A percentile compares a stretch with the other conserved stretches of the same genome.
These are phyloP conservation scores for Quercus engelmannii DNA, from an alignment of 306 rosid genomes.

Conservation along the genomic window DNA sequence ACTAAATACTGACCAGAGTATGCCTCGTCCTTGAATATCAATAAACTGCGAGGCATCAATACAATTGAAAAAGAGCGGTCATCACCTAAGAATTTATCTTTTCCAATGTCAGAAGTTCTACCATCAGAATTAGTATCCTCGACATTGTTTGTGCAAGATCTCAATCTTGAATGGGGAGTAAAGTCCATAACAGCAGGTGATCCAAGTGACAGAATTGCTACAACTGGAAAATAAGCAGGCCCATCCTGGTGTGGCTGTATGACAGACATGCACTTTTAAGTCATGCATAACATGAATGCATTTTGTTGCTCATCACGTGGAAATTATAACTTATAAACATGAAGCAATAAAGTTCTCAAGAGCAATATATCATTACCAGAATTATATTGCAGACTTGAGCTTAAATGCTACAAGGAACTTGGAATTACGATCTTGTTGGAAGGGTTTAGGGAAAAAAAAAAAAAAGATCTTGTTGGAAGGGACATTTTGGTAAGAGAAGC, in stretches of 20 bases:
- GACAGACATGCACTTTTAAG: conserved; percentile 6
- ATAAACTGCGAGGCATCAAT: conserved; percentile 79
- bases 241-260: conserved; percentile 91
- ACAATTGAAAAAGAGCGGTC: conserved; percentile 55
- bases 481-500: too few relatives aligned
- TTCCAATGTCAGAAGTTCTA: conserved; percentile 27
- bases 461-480: too few relatives aligned
- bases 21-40: conserved; percentile 81
- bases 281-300: too few relatives aligned
- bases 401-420: background rate
- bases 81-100: conserved; percentile 37
- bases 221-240: conserved; percentile 88
- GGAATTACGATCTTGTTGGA: too few relatives aligned
- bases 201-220: conserved; percentile 83
- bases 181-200: conserved; percentile 86
- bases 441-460: too few relatives aligned
- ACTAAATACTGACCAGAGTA: conserved; percentile 62
- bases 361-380: background rate
- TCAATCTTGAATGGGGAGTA: conserved; percentile 77
- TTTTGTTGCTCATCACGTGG: background rate
- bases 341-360: background rate
- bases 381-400: background rate
- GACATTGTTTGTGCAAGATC: conserved; percentile 24
- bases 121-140: conserved; percentile 28
- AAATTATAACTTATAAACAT: background rate